Conservation (phyloP, 192 early-diverging fungal species). For the Backusella macrospora region DNA sequence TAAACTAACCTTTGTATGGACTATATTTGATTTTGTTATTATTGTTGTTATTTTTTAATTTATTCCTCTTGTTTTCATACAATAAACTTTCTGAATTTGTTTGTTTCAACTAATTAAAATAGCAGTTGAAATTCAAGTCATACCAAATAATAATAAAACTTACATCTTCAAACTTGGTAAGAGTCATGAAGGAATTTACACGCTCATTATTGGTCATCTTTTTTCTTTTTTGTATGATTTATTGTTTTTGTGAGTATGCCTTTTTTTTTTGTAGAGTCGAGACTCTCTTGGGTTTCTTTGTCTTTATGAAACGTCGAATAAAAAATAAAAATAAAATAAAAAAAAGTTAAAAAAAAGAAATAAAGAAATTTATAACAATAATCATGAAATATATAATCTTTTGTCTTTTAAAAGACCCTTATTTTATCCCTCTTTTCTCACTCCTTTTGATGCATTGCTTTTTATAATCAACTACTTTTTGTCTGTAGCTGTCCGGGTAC, state of each 20-base stretch:
- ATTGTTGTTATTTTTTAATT: constrained; percentile 15
- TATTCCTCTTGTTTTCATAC: background rate
- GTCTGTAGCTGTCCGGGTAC: background rate
- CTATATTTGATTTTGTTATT: constrained; percentile 1
- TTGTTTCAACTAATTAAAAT: constrained; percentile 18
- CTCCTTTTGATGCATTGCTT: constrained; percentile 12
- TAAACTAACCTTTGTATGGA: constrained; percentile 12
- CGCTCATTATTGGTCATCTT: constrained; percentile 10
- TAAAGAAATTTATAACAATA: background rate
- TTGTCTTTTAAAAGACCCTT: background rate
- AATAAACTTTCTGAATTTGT: constrained; percentile 14
- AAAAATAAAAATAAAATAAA: constrained; percentile 6
- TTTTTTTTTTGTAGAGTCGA: background rate
- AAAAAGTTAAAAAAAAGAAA: constrained; percentile 8
- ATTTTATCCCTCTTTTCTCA: background rate
- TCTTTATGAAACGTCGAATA: background rate
- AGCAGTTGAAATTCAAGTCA: constrained; percentile 14
- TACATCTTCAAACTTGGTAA: constrained; percentile 16
- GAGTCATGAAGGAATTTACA: constrained; percentile 10
- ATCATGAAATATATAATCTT: background rate
- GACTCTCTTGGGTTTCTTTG: constrained; percentile 5
- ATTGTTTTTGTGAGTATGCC: background rate
- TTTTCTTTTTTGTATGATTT: constrained; percentile 5
- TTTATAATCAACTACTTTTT: constrained; percentile 11
- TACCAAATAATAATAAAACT: constrained; percentile 12